Evolutionary conservation across 176 grass and related monocot genomes (phyloP).

Genomic region (Oryza rufipogon): DNA sequence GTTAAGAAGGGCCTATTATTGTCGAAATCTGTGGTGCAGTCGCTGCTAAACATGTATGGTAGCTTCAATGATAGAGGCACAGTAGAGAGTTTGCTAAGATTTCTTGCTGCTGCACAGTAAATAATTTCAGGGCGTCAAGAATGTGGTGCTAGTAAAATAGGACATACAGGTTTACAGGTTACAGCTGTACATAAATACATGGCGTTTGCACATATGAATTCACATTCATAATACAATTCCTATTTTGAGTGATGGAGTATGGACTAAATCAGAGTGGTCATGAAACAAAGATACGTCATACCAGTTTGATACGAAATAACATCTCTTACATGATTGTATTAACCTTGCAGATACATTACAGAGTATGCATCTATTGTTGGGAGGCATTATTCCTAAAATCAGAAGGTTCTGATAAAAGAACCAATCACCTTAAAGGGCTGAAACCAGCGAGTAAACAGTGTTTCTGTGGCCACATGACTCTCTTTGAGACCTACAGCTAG

Average conservation of each 20-base stretch:
- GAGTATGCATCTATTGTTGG: slow-evolving; percentile 1
- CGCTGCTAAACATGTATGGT: slow-evolving; percentile 51
- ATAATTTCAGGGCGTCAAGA: not conserved
- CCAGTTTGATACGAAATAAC: not conserved
- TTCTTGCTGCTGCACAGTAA: slow-evolving; percentile 38
- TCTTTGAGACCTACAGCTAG: slow-evolving; percentile 8
- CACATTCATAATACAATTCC: not conserved
- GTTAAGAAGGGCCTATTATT: slow-evolving; percentile 49
- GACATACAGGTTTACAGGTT: not conserved
- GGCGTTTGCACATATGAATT: slow-evolving; percentile 12
- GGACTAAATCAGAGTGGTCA: not conserved
- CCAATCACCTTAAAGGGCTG: not conserved
- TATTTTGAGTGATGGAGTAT: not conserved
- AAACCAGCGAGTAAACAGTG: slow-evolving; percentile 3
- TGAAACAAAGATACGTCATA: not conserved
- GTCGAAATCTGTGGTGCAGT: slow-evolving; percentile 36
- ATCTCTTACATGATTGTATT: not conserved
- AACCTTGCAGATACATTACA: not conserved
- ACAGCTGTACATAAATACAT: slow-evolving; percentile 25
- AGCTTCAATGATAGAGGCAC: slow-evolving; percentile 28
- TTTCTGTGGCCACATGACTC: slow-evolving; percentile 2
- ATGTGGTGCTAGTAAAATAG: not conserved
- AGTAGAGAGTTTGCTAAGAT: slow-evolving; percentile 39
- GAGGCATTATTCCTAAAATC: slow-evolving; percentile 21
- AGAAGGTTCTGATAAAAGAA: slow-evolving; percentile 32